Evolutionary conservation across 441 rosid genomes (phyloP).

Genomic region (Jatropha multifida): DNA sequence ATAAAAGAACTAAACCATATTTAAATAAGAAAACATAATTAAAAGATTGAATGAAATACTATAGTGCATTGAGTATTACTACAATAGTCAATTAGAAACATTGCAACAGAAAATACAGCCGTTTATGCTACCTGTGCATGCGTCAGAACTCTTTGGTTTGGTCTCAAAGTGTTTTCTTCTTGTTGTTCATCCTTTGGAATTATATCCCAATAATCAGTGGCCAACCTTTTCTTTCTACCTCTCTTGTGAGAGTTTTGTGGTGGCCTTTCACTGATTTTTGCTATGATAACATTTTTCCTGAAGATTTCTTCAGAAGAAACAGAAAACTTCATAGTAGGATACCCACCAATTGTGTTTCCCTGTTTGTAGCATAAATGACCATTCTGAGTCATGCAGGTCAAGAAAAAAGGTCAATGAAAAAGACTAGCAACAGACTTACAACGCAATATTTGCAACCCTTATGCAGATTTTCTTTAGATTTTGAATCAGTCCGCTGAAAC

Average conservation of each 20-base stretch:
- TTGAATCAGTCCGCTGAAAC: slow-evolving; percentile 37
- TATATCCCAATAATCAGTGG: slow-evolving; percentile 84
- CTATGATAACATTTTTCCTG: slow-evolving; percentile 57
- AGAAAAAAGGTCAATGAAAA: slow-evolving; percentile 18
- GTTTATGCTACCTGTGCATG: slow-evolving; percentile 68
- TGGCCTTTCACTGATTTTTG: slow-evolving; percentile 55
- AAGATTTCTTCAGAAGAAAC: slow-evolving; percentile 63
- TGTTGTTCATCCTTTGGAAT: slow-evolving; percentile 57
- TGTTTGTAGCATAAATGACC: slow-evolving; percentile 33
- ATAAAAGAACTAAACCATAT: background rate
- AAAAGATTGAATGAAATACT: background rate
- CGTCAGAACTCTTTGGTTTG: slow-evolving; percentile 58
- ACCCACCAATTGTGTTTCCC: slow-evolving; percentile 52
- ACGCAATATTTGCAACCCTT: slow-evolving; percentile 78
- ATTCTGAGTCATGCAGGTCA: slow-evolving; percentile 19
- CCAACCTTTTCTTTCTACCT: slow-evolving; percentile 35
- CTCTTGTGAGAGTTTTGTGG: slow-evolving; percentile 35
- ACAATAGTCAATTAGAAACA: background rate
- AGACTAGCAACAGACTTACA: slow-evolving; percentile 46
- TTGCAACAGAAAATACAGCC: background rate
- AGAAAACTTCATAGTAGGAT: slow-evolving; percentile 80
- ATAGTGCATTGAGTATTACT: background rate
- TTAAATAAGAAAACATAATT: background rate
- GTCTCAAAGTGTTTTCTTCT: slow-evolving; percentile 52
- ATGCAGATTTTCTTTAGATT: slow-evolving; percentile 34